phyloP scores from a whole-genome alignment of 441 rosid genomes.

The Erodium moschatum region DNA sequence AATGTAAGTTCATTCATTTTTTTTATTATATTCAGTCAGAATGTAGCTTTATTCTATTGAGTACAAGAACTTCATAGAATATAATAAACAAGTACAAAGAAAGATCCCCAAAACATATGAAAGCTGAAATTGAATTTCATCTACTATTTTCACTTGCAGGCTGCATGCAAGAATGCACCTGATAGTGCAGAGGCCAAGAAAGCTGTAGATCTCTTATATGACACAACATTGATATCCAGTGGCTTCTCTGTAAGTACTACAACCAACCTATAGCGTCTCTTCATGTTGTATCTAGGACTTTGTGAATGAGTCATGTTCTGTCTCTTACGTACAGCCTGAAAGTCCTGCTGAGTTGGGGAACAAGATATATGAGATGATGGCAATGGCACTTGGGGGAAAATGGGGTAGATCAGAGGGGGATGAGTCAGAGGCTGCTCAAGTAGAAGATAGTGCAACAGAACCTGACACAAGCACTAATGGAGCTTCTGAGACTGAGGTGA shows the following conservation, averaged over 20 bases:
- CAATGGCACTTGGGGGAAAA: slow-evolving; percentile 94
- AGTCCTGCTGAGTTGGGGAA: slow-evolving; percentile 87
- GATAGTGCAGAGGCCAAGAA: slow-evolving; percentile 74
- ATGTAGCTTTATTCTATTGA: too few relatives aligned
- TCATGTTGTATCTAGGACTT: too few relatives aligned
- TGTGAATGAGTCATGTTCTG: too few relatives aligned
- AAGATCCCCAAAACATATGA: too few relatives aligned
- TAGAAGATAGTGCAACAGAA: slow-evolving; percentile 19
- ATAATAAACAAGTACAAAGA: too few relatives aligned
- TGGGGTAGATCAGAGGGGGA: slow-evolving; percentile 77
- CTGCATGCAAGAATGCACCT: slow-evolving; percentile 85
- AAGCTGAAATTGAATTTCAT: too few relatives aligned
- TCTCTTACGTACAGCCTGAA: slow-evolving; percentile 53
- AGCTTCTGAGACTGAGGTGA: slow-evolving; percentile 40
- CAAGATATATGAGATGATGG: slow-evolving; percentile 96
- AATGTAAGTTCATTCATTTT: slow-evolving; percentile 46
- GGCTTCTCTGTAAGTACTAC: slow-evolving; percentile 69
- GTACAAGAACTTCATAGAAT: too few relatives aligned
- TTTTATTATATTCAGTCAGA: too few relatives aligned
- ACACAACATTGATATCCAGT: slow-evolving; percentile 86
- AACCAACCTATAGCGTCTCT: neutral
- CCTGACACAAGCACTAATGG: slow-evolving; percentile 10
- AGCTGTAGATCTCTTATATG: slow-evolving; percentile 79
- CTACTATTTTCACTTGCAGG: slow-evolving; percentile 34
- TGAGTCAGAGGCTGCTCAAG: slow-evolving; percentile 18